phyloP scores from a whole-genome alignment of 169 alveolate genomes.

The Plasmodium ovale region DNA sequence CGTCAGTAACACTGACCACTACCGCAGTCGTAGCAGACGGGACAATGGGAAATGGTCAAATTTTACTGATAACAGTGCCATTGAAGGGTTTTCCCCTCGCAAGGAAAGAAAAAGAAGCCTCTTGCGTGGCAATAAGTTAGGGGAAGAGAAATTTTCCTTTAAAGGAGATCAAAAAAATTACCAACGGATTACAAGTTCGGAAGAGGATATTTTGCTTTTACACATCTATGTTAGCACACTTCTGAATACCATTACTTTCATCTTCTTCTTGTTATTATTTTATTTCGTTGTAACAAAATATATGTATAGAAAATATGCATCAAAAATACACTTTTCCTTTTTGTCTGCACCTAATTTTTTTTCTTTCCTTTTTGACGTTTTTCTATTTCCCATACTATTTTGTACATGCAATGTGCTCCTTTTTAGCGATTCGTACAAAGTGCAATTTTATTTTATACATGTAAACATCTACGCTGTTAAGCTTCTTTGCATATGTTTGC shows the following conservation, averaged over 20 bases:
- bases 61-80: no score
- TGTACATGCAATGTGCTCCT: conserved; percentile 25
- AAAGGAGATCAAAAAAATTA: neutral
- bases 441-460: conserved; percentile 21
- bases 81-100: no score
- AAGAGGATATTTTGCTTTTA: conserved; percentile 27
- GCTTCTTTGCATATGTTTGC: conserved; percentile 6
- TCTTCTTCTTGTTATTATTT: conserved; percentile 2
- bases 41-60: no score
- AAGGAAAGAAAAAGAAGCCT: no score
- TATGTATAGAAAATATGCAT: neutral
- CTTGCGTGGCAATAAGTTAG: no score
- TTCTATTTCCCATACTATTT: conserved; percentile 34
- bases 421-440: conserved; percentile 5
- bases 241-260: conserved; percentile 11
- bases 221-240: conserved; percentile 48
- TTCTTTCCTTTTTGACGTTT: conserved; percentile 25
- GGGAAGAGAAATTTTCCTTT: no score
- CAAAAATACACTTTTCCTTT: conserved; percentile 19
- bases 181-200: neutral
- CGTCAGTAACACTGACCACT: no score
- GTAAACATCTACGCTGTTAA: conserved; percentile 24
- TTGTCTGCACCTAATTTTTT: conserved; percentile 15
- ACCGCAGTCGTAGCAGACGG: no score
- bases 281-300: conserved; percentile 24